Conservation (phyloP, 371 early-diverging fungal genomes). For the Mortierella sp. region DNA sequence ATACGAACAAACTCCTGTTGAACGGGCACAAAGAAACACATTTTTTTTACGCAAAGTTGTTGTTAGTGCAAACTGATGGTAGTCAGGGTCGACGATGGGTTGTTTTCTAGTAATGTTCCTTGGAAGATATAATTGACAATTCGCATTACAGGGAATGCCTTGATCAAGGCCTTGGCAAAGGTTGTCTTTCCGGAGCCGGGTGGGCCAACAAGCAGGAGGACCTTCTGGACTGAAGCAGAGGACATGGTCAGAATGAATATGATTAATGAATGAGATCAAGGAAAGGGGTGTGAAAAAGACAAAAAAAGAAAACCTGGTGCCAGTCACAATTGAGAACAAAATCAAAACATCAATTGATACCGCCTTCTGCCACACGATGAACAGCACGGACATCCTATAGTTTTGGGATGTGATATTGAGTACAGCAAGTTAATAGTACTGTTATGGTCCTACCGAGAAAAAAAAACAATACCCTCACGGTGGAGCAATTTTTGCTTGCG, state of each 20-base stretch:
- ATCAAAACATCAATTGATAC: too few species aligned
- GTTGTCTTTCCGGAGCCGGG: conserved; percentile 80
- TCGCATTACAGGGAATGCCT: conserved; percentile 35
- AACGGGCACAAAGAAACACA: neutral
- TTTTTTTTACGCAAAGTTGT: neutral
- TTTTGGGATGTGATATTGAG: too few species aligned
- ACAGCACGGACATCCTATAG: too few species aligned
- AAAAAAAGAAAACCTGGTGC: too few species aligned
- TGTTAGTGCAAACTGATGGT: neutral
- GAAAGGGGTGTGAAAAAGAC: conserved; percentile 2
- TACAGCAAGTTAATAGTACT: too few species aligned
- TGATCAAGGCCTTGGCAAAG: conserved; percentile 65
- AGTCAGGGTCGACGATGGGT: neutral
- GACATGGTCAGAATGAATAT: conserved; percentile 13
- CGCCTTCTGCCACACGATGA: too few species aligned
- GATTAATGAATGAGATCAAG: neutral
- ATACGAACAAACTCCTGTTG: conserved; percentile 63
- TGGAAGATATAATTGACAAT: too few species aligned
- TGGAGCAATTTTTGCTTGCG: too few species aligned
- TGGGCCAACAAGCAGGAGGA: conserved; percentile 73
- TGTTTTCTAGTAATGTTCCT: neutral
- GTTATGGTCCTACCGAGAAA: too few species aligned
- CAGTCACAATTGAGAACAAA: too few species aligned
- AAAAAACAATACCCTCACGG: too few species aligned
- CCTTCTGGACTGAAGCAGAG: conserved; percentile 39